These are phyloP conservation scores for Coniochaeta sp. DNA, from an alignment of 2,329 filamentous ascomycete species.

Conservation along the genomic window DNA sequence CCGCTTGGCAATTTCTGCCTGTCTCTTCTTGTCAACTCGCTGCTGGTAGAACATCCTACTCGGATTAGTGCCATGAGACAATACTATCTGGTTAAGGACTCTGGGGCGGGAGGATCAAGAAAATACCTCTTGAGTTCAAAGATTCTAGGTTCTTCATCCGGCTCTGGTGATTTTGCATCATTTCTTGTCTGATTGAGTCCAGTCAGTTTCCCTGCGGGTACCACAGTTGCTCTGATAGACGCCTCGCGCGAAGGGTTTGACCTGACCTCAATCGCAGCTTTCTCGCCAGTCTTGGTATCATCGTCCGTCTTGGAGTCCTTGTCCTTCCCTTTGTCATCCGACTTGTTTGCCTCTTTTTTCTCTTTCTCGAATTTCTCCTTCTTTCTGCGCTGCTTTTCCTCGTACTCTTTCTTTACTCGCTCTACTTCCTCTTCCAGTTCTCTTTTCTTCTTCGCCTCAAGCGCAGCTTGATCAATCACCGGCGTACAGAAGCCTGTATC, in stretches of 20 bases:
- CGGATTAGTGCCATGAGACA: not conserved
- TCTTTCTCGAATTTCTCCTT: slow-evolving; percentile 58
- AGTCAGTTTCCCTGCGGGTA: not conserved
- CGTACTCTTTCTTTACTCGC: slow-evolving; percentile 68
- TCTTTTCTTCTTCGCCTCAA: slow-evolving; percentile 58
- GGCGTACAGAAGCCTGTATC: slow-evolving; percentile 75
- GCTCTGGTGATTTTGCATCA: slow-evolving; percentile 21
- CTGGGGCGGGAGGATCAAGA: not conserved
- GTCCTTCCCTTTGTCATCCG: slow-evolving; percentile 36
- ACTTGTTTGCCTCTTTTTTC: slow-evolving; percentile 42
- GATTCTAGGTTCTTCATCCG: slow-evolving; percentile 66
- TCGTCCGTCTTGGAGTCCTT: slow-evolving; percentile 33
- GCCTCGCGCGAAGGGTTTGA: not conserved
- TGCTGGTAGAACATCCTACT: slow-evolving; percentile 77
- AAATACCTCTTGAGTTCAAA: slow-evolving; percentile 74
- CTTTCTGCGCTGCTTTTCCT: slow-evolving; percentile 62
- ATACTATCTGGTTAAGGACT: not conserved
- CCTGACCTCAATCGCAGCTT: slow-evolving; percentile 24
- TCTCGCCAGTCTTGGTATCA: slow-evolving; percentile 32
- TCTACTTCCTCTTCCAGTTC: slow-evolving; percentile 58
- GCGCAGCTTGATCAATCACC: slow-evolving; percentile 60
- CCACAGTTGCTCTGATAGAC: too few relatives aligned
- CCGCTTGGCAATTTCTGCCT: slow-evolving; percentile 70
- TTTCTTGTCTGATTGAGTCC: not conserved
- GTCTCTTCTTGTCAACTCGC: slow-evolving; percentile 69